A percentile compares a stretch with the other conserved stretches of the same genome.
Conservation (phyloP, 768 basidiomycete genomes). For the Sarcodon sp. region DNA sequence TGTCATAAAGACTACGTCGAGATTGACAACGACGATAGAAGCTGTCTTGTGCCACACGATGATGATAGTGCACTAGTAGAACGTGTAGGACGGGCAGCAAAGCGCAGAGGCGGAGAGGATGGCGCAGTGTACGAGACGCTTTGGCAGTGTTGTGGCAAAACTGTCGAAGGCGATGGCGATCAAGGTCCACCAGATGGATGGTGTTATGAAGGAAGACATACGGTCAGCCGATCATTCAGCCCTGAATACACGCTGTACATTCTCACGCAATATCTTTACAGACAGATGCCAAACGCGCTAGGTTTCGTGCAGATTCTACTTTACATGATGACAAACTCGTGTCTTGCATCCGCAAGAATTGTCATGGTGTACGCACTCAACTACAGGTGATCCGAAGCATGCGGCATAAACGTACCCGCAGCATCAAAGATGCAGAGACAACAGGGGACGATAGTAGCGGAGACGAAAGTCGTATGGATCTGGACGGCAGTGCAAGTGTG, state of each 20-base stretch:
- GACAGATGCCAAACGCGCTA: constrained; percentile 64
- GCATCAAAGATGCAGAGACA: neutral
- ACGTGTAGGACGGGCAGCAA: constrained; percentile 28
- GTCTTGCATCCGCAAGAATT: constrained; percentile 44
- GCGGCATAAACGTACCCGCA: neutral
- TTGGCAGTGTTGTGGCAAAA: constrained; percentile 65
- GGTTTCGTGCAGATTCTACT: constrained; percentile 70
- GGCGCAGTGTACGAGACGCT: constrained; percentile 33
- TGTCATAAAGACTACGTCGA: constrained; percentile 64
- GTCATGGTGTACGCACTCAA: constrained; percentile 26
- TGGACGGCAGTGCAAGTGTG: neutral
- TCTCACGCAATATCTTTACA: constrained; percentile 13
- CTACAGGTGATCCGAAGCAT: constrained; percentile 7
- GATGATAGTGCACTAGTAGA: constrained; percentile 73
- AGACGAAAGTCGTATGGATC: neutral
- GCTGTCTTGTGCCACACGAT: constrained; percentile 63
- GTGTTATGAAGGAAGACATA: constrained; percentile 80
- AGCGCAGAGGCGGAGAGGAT: constrained; percentile 17
- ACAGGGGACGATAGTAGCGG: neutral
- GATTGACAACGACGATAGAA: constrained; percentile 59
- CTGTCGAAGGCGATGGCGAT: constrained; percentile 64
- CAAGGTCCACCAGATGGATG: constrained; percentile 79
- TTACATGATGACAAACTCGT: constrained; percentile 51
- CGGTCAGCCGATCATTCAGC: constrained; percentile 27
- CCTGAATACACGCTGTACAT: neutral